These are phyloP conservation scores for Ascochyta rabiei DNA, from an alignment of 2,329 filamentous ascomycete species.

Conservation along the genomic window DNA sequence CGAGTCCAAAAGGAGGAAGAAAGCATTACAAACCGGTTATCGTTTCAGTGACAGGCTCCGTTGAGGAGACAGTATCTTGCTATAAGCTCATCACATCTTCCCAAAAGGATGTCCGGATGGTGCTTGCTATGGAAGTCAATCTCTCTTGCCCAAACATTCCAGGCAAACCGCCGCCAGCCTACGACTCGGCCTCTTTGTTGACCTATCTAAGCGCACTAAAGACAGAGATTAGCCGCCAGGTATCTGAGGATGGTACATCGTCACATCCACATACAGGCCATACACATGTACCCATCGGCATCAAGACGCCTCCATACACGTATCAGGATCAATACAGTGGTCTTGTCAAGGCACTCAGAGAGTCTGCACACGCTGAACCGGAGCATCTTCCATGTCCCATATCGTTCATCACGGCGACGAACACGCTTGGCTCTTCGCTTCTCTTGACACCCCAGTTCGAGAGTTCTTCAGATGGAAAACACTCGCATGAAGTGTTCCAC, in stretches of 20 bases:
- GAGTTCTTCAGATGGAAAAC: slow-evolving; percentile 10
- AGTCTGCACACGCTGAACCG: slow-evolving; percentile 27
- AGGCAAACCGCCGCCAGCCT: slow-evolving; percentile 72
- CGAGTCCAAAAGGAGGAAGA: not conserved
- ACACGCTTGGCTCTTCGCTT: slow-evolving; percentile 74
- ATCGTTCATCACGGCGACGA: slow-evolving; percentile 75
- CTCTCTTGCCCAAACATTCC: slow-evolving; percentile 80
- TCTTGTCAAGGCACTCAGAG: slow-evolving; percentile 60
- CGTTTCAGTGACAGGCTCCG: slow-evolving; percentile 71
- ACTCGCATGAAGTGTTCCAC: slow-evolving; percentile 24
- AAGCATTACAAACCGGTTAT: slow-evolving; percentile 65
- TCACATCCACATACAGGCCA: slow-evolving; percentile 13
- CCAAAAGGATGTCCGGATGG: slow-evolving; percentile 48
- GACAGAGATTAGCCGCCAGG: slow-evolving; percentile 29
- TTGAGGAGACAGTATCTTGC: slow-evolving; percentile 62
- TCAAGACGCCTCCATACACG: slow-evolving; percentile 81
- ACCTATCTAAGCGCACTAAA: slow-evolving; percentile 62
- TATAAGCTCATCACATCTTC: slow-evolving; percentile 57
- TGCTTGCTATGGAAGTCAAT: slow-evolving; percentile 76
- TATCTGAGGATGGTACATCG: slow-evolving; percentile 4
- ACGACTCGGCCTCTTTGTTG: slow-evolving; percentile 59
- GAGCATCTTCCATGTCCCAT: slow-evolving; percentile 49
- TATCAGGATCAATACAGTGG: slow-evolving; percentile 68
- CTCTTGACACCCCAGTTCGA: slow-evolving; percentile 53
- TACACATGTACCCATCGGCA: slow-evolving; percentile 58